Evolutionary conservation across 768 basidiomycete genomes (phyloP), one percentile per base, ranked within the genome.

Genomic region (Suillus cothurnatus): DNA sequence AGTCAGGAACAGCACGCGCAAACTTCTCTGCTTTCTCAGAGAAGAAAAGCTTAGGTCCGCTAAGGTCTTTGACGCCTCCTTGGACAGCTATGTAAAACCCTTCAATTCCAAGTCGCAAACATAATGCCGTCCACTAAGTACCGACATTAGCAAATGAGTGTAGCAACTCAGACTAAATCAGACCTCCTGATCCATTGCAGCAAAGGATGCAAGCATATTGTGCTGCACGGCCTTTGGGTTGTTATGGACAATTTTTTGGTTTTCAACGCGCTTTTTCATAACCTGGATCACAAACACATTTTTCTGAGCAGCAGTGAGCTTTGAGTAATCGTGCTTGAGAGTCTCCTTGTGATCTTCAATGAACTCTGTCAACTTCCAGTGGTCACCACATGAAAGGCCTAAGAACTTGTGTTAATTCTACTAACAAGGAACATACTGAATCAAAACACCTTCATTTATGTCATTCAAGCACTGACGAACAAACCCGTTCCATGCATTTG

Each of bases 21-120:
- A 61, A 61, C 39, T 61, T 34, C 39, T 61, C 38, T 12, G 59
- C 59, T 61, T 61, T 61, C 39, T 61, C 59, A 9, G 32, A 61
- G 26, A 61, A 61, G 39, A 61, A 61, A 41, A 61, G 26, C 59
- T 61, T 61, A 32, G 59, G 59, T 34, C 39, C 7, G 19, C 34
- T 41, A 41, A 21, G 39, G 26, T 61, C 59, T 3, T 61, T 38
- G 4, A 61, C 39, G 11, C 59, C 23, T 5, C 59, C 59, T 26
- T 6, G 23, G 39, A 61, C 36, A 21, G 59, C 59, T 26, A 61
- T 41, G 23, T 43, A 61, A 41, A 61, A 61, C 14, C 59, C 59
- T 41, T 61, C 32, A 14, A 61, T 61, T 28, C 59, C 59, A 36
- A 41, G 19, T 36, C 15, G 38, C 7, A 21, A 36, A 41, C 59